Percentiles rank a stretch among this genome's conserved stretches.
phyloP scores from a whole-genome alignment of 2,329 filamentous ascomycete genomes.

The Tolypocladium capitatum region DNA sequence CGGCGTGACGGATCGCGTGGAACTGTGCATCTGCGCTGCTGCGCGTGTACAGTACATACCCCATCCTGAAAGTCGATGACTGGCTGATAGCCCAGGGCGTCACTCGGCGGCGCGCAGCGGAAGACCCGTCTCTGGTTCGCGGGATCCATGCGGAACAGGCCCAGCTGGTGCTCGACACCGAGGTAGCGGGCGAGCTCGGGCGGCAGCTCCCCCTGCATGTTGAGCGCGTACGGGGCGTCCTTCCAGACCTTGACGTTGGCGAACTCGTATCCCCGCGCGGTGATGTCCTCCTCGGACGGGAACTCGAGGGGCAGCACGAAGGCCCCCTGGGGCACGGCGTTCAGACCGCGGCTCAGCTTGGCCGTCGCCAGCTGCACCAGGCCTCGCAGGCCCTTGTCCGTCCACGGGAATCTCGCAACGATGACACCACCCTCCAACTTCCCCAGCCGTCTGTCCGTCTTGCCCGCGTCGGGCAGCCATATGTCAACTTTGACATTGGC shows the following conservation, averaged over 20 bases:
- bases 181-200: constrained; percentile 51
- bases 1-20: not conserved
- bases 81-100: constrained; percentile 49
- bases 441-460: constrained; percentile 36
- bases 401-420: constrained; percentile 54
- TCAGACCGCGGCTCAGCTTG: constrained; percentile 35
- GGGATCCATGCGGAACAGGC: constrained; percentile 55
- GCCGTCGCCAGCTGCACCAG: constrained; percentile 30
- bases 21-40: not conserved
- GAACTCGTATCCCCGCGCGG: constrained; percentile 42
- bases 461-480: constrained; percentile 54
- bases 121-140: constrained; percentile 42
- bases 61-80: constrained; percentile 57
- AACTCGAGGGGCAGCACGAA: constrained; percentile 53
- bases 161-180: constrained; percentile 51
- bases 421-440: constrained; percentile 44
- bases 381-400: constrained; percentile 34
- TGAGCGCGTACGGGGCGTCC: constrained; percentile 40
- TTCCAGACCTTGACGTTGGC: constrained; percentile 55
- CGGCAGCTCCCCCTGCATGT: constrained; percentile 45
- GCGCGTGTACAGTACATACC: constrained; percentile 40
- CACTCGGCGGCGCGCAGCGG: constrained; percentile 43
- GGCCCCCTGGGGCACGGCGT: constrained; percentile 44
- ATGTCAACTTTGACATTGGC: constrained; percentile 55
- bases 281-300: constrained; percentile 44